Percentiles rank a stretch among this genome's conserved stretches.
phyloP scores from a whole-genome alignment of 148 eudicot genomes.

The Euryodendron excelsum region DNA sequence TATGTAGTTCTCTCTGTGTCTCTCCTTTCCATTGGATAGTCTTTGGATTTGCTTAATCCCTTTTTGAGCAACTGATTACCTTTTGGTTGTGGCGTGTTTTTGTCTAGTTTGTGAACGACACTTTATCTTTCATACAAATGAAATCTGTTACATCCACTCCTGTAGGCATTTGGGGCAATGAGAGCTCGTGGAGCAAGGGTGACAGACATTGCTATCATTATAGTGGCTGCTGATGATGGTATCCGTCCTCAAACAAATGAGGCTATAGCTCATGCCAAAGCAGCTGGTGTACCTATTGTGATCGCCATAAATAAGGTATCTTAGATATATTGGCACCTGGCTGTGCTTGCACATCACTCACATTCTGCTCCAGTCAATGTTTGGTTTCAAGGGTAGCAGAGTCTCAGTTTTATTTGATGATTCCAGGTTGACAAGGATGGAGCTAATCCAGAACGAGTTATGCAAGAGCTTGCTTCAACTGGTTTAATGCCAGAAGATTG shows the following conservation, averaged over 20 bases:
- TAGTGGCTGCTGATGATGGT: conserved; percentile 99
- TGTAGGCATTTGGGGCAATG: conserved; percentile 99
- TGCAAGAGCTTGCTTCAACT: conserved; percentile 92
- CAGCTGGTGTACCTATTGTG: conserved; percentile 94
- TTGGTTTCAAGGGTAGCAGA: neutral
- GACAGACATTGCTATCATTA: conserved; percentile 90
- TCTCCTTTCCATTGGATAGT: conserved; percentile 2
- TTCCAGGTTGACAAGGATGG: conserved; percentile 93
- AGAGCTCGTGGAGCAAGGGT: conserved; percentile 99
- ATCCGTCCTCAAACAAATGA: conserved; percentile 92
- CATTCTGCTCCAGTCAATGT: neutral
- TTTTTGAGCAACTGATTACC: conserved; percentile 4
- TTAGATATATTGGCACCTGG: neutral
- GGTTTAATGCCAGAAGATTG: conserved; percentile 97
- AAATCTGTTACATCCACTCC: conserved; percentile 16
- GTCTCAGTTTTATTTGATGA: conserved; percentile 7
- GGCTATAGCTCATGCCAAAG: conserved; percentile 98
- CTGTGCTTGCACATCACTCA: neutral
- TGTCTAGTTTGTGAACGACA: neutral
- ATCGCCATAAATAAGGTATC: conserved; percentile 93
- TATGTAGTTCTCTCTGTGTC: neutral
- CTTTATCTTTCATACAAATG: conserved; percentile 7
- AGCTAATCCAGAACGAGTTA: conserved; percentile 88
- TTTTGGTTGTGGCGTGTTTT: neutral
- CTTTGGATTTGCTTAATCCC: neutral